These are phyloP conservation scores for Lipomyces oligophaga DNA, from an alignment of 805 yeast genomes.

Conservation along the genomic window DNA sequence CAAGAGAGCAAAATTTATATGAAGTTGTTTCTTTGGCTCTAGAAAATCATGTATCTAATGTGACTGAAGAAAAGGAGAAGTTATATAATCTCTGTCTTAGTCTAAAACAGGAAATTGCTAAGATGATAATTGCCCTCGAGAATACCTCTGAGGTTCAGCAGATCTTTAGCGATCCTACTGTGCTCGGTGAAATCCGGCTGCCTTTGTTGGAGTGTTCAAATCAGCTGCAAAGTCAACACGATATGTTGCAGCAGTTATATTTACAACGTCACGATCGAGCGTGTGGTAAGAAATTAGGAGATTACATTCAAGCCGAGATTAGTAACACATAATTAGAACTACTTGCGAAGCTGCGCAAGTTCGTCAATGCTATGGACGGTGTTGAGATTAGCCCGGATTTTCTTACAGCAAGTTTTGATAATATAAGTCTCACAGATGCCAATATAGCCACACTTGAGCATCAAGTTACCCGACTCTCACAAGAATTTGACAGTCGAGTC, in stretches of 20 bases:
- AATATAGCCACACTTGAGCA: conserved; percentile 29
- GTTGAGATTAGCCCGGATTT: conserved; percentile 22
- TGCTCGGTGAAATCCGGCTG: conserved; percentile 26
- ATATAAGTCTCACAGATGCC: conserved; percentile 30
- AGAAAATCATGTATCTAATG: conserved; percentile 34
- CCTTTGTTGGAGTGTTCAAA: conserved; percentile 28
- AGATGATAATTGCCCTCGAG: conserved; percentile 30
- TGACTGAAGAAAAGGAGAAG: conserved; percentile 32
- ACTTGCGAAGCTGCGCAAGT: conserved; percentile 24
- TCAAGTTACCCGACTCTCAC: conserved; percentile 31
- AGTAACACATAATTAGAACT: conserved; percentile 8
- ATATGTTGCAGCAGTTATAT: conserved; percentile 27
- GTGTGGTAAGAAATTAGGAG: conserved; percentile 7
- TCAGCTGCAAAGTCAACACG: conserved; percentile 22
- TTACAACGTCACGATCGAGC: conserved; percentile 30
- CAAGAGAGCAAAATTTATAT: conserved; percentile 32
- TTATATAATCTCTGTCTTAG: conserved; percentile 29
- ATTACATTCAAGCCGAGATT: not conserved
- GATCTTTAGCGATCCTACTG: conserved; percentile 8
- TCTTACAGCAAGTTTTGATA: conserved; percentile 23
- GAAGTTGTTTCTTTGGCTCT: conserved; percentile 31
- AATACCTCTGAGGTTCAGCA: conserved; percentile 21
- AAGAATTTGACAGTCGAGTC: conserved; percentile 30
- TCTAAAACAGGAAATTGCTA: conserved; percentile 21
- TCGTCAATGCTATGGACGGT: conserved; percentile 30